Base-by-base conservation (phyloP, 75 land plant genomes). In the Pinus albicaulis region DNA sequence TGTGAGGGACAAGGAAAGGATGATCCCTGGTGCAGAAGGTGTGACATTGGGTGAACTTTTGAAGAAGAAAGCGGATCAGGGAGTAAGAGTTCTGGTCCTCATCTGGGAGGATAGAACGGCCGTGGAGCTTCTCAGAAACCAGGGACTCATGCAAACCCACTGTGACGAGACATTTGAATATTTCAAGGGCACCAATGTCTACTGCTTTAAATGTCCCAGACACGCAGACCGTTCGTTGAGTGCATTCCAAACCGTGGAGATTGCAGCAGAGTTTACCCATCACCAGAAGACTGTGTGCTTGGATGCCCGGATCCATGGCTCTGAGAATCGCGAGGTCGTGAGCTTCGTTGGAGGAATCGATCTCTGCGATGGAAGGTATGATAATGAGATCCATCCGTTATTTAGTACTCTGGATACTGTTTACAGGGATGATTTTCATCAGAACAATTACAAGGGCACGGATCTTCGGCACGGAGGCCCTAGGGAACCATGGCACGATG, bases 61-160 rank as follows among this genome's bases (percentile, higher is more conserved):
- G 73, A 95, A 89, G 86, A 86, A 79, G 26, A 95, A 92, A 78
- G 93, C 93, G 0, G 83, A 90, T 23, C 82, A 92, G 86, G 95
- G 95, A 0, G 92, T 95, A 20, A 83, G 87, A 2, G 98, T 95
- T 31, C 64, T 90, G 73, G 36, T 92, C n/a, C 64, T 93, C 77
- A 74, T 95, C 11, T 95, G 93, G 91, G 84, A 90, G 48, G 95
- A 92, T 72, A 87, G 87, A 59, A 93, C 95, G 14, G 91, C 93
- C 12, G 38, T 92, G 4, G 77, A 81, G 8, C 4, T 88, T 25
- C 83, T 87, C 28, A 79, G 76, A 76, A 89, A 89, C 68, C 65
- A 75, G 12, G 93, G 95, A 3, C 56, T 93, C 12, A 93, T 90
- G 93, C 76, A 76, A 22, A 93, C 95, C 2, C 87, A 85, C 70